phyloP scores from a whole-genome alignment of 1,139 yeast species.

The Hyphopichia wangnamkhiaoensis region DNA sequence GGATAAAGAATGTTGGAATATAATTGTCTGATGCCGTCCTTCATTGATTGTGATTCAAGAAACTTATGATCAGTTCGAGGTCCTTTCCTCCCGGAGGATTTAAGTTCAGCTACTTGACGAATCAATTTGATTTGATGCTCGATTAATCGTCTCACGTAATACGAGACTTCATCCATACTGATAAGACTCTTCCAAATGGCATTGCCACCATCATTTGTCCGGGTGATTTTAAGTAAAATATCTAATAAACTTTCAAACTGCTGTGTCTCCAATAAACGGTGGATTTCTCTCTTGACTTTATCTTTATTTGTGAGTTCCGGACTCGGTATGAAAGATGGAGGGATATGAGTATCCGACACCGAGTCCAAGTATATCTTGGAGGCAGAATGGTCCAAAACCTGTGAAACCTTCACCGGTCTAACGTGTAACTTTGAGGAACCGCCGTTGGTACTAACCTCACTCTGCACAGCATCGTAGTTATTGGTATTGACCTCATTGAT shows the following conservation, averaged over 20 bases:
- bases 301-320: not conserved
- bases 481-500: not conserved
- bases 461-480: too few species aligned
- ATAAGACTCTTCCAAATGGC: not conserved
- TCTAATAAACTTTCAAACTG: not conserved
- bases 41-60: constrained; percentile 8
- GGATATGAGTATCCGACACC: not conserved
- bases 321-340: not conserved
- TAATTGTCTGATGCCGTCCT: constrained; percentile 25
- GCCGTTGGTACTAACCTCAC: too few species aligned
- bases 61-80: not conserved
- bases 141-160: constrained; percentile 24
- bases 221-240: not conserved
- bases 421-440: not conserved
- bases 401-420: not conserved
- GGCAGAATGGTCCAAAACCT: not conserved
- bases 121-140: constrained; percentile 21
- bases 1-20: constrained; percentile 29
- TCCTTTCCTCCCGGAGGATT: constrained; percentile 4
- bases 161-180: constrained; percentile 12
- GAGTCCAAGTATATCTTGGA: not conserved
- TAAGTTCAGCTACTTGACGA: constrained; percentile 10
- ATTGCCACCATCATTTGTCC: not conserved
- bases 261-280: not conserved
- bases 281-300: not conserved